Base-by-base conservation (phyloP, 331 rosid genomes). In the Rosa hybrid region DNA sequence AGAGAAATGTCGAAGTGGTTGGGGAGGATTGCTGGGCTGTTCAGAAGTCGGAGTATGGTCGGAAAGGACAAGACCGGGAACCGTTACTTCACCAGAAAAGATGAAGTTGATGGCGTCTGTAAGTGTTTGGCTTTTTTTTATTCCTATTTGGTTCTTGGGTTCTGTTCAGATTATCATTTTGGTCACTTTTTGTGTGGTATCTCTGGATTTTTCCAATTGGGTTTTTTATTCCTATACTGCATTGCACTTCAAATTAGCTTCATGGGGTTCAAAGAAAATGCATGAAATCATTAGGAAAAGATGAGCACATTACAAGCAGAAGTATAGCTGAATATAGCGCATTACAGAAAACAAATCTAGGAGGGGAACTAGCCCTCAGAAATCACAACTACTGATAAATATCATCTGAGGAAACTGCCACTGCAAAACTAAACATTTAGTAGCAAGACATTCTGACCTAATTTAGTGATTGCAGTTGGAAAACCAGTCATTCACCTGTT, bases 31-130 rank as follows among this genome's bases (percentile, higher is more conserved):
- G 82, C 81, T 77, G 90, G 89, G 84, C 84, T 84, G 65, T 81
- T 93, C 39, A 75, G 84, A 83, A 85, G 57, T 74, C 86, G 91
- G 85, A 84, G 78, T 75, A 73, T 48, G 83, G 91, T 68, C 68
- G 98, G 99, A 59, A 76, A 75, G 30, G 99, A 95, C 86, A 93
- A 86, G 88, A 75, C 91, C 17, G 98, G 99, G 71, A 95, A 95
- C 77, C 84, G 80, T 72, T 95, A 93, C 85, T 93, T 95, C 78
- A 69, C 90, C 50, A 87, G 82, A 84, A 84, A 69, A 14, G 97
- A 91, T 81, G 88, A 87, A 72, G 12, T 93, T 51, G 99, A 93
- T 81, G 98, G 97, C 27, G 65, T 83, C 87, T 59, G 99, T 95
- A 85, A 85, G 96, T 89, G 41, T 27, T 12, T 62, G 75, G 63